Evolutionary conservation across 768 basidiomycete species (phyloP).

Genomic region (Flagelloscypha sp.): DNA sequence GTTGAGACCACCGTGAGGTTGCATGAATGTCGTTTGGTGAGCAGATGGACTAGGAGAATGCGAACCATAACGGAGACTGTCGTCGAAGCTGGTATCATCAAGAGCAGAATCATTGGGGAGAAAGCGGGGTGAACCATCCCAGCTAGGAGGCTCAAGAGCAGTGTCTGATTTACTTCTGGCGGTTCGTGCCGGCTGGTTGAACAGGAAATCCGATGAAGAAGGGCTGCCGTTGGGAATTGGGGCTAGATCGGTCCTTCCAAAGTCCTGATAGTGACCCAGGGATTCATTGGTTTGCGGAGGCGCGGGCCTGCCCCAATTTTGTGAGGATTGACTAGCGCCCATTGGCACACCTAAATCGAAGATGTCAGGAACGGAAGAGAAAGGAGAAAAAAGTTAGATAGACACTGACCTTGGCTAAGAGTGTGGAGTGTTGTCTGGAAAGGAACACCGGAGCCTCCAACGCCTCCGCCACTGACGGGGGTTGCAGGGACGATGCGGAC

Average conservation of each 20-base stretch:
- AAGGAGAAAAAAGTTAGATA: conserved; percentile 4
- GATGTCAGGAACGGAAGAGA: conserved; percentile 8
- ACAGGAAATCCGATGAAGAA: conserved; percentile 19
- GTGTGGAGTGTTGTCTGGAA: conserved; percentile 45
- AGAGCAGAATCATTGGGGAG: conserved; percentile 27
- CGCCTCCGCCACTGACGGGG: conserved; percentile 59
- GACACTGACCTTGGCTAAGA: conserved; percentile 44
- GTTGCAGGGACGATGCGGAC: conserved; percentile 81
- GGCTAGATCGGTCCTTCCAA: conserved; percentile 7
- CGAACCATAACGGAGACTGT: conserved; percentile 5
- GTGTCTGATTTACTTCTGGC: conserved; percentile 61
- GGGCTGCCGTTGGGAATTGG: conserved; percentile 4
- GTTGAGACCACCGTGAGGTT: conserved; percentile 15
- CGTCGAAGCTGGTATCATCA: conserved; percentile 26
- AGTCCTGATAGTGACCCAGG: too few species aligned
- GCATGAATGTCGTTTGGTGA: conserved; percentile 21
- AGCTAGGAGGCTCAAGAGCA: conserved; percentile 44
- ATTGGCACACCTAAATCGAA: too few species aligned
- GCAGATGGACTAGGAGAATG: conserved; percentile 16
- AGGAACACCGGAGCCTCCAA: conserved; percentile 34
- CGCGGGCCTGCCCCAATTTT: too few species aligned
- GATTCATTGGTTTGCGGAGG: too few species aligned
- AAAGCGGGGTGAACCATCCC: conserved; percentile 33
- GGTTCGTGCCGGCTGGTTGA: conserved; percentile 30
- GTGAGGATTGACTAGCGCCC: too few species aligned